phyloP scores from a whole-genome alignment of 148 eudicot genomes.

The Cornus kousa region DNA sequence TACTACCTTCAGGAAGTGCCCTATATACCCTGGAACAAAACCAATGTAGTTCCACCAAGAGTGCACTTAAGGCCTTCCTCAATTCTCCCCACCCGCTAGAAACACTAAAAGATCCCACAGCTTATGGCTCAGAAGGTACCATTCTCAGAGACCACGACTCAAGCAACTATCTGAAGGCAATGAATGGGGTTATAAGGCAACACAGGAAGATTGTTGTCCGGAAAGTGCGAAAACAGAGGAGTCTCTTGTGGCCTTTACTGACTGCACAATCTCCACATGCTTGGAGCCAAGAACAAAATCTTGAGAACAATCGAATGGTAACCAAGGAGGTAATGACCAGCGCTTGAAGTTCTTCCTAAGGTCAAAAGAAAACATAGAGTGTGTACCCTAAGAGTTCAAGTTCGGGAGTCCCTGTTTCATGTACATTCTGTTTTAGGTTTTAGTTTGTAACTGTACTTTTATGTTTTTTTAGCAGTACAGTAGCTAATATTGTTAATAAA shows the following conservation, averaged over 20 bases:
- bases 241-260: constrained; percentile 52
- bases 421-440: constrained; percentile 18
- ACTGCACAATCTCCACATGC: constrained; percentile 46
- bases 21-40: constrained; percentile 48
- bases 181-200: constrained; percentile 54
- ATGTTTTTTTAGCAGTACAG: constrained; percentile 11
- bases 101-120: constrained; percentile 64
- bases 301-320: constrained; percentile 15
- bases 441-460: neutral
- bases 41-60: constrained; percentile 23
- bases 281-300: constrained; percentile 41
- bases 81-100: constrained; percentile 78
- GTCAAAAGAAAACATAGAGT: neutral
- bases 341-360: constrained; percentile 16
- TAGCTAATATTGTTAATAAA: constrained; percentile 16
- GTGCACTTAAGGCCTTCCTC: constrained; percentile 54
- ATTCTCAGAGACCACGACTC: constrained; percentile 89
- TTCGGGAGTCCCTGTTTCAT: constrained; percentile 9
- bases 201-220: constrained; percentile 33
- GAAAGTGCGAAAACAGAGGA: constrained; percentile 41
- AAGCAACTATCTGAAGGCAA: constrained; percentile 71
- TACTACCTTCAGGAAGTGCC: constrained; percentile 66
- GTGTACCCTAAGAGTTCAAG: constrained; percentile 11
- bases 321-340: constrained; percentile 39
- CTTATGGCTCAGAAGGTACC: constrained; percentile 78